Evolutionary conservation across 352 stramenopile genomes (phyloP), one percentile per base, ranked within the genome.

Genomic region (Globisporangium rhizosaccharum): DNA sequence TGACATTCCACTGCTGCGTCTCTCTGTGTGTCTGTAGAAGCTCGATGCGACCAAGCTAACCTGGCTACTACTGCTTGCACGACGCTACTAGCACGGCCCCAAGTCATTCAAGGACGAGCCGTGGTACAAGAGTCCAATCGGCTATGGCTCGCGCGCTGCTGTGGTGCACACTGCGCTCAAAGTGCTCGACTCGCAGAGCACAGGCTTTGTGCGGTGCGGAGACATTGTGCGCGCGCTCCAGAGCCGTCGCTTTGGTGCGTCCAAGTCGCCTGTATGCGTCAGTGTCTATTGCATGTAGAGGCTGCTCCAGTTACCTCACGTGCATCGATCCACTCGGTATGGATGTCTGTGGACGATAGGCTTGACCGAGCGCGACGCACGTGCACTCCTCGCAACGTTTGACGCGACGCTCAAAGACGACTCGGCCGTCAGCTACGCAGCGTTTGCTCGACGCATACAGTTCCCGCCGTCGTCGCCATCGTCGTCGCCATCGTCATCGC

Each of bases 31-130:
- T 36, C n/a, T 23, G 2, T 42, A 7, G 30, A 41, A 49, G 39
- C 46, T 4, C 55, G 2, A 9, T 57, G 28, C 51, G 36, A 20
- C 15, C 15, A 15, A 25, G 17, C 44, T 39, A 39, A 39, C 33
- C 33, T 39, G 7, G 6, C 33, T 47, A 2, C 42, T 23, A 10
- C 42, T 48, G 17, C 17, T 25, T 48, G 14, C 44, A 25, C 20
- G 0, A 20, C 17, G 15, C 44, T 48, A 17, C 36, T 61, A 80
- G 62, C 49, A 37, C 36, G 33, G 53, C 37, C 61, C 52, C 50
- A 88, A 88, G 64, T 73, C 73, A 26, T 88, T 82, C 67, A 88
- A 86, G 57, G 62, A 81, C 49, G 74, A 86, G 17, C 48, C 68
- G 6, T 88, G 76, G 76, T 85, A 85, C 52, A 63, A 51, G 4